These are phyloP conservation scores for Rhododendron vialii DNA, from an alignment of 148 eudicot species.

Conservation along the genomic window DNA sequence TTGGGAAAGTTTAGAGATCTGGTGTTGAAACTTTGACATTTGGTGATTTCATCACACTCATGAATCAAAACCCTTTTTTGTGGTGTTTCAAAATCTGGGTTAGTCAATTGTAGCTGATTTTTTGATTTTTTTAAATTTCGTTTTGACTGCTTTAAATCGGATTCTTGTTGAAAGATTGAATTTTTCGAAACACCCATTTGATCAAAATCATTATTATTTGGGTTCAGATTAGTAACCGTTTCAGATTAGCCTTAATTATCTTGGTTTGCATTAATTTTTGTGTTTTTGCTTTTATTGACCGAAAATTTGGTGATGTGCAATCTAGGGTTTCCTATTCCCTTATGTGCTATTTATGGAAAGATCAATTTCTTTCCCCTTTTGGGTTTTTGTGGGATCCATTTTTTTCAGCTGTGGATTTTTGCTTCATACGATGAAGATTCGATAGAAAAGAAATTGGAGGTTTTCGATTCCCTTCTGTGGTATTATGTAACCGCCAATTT, in stretches of 20 bases:
- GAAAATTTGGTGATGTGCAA: constrained; percentile 1
- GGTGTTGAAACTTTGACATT: constrained; percentile 7
- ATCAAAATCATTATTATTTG: constrained; percentile 13
- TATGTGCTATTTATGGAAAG: background rate
- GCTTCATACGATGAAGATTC: background rate
- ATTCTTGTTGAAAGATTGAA: constrained; percentile 12
- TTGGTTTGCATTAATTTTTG: background rate
- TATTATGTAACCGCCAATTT: background rate
- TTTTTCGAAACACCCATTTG: constrained; percentile 8
- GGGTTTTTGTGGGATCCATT: constrained; percentile 2
- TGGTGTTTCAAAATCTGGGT: constrained; percentile 22
- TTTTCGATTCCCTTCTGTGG: background rate
- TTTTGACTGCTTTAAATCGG: constrained; percentile 13
- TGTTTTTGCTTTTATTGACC: background rate
- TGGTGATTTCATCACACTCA: background rate
- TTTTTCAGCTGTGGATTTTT: constrained; percentile 12
- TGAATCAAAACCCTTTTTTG: constrained; percentile 20
- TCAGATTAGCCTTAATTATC: background rate
- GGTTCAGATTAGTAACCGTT: constrained; percentile 24
- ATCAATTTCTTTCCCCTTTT: background rate
- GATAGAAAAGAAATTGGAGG: background rate
- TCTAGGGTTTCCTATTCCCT: background rate
- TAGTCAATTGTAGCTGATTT: constrained; percentile 8
- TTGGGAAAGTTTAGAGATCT: constrained; percentile 31
- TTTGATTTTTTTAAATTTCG: background rate